Evolutionary conservation across 1,139 yeast species (phyloP), one percentile per base, ranked within the genome.

Genomic region (Lodderomyces orthopsilosis): DNA sequence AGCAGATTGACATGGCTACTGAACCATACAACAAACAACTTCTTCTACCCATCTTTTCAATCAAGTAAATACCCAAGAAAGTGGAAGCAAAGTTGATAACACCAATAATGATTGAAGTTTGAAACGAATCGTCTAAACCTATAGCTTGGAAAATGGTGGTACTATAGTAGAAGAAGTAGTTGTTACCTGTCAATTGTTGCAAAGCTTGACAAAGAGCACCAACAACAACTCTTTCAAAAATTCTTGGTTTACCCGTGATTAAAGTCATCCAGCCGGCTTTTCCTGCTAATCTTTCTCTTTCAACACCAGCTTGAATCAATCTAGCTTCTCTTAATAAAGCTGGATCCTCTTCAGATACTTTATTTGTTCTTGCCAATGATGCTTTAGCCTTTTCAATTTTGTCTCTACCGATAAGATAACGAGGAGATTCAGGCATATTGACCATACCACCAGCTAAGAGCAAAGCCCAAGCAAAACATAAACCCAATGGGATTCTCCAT

Each of bases 91-190:
- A 83, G 68, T 87, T 87, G 48, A 87, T 89, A 51, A 83, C 72
- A 72, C 94, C 94, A 43, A 86, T 71, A 50, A 86, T 74, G 53
- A 88, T 85, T 24, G 93, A 76, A 15, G 94, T 84, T 62, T 83
- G 75, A 66, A 81, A 87, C 34, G 94, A 79, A 63, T 84, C 90
- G 62, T 83, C 87, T 44, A 85, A 66, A 56, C 94, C 94, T 53
- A 85, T 87, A 52, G 93, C 83, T 57, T 78, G 65, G 78, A 85
- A 85, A 58, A 85, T 76, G 45, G 85, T 78, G 48, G 91, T 85
- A 64, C 90, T 89, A 54, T 85, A 85, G 72, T 84, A 85, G 75
- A 85, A 85, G 71, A 85, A 84, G 66, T 84, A 85, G 70, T 85
- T 85, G 61, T 81, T 77, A 75, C 93, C 94, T 46, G 89, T 81